Evolutionary conservation across 1,284 basidiomycete species (phyloP).

Genomic region (Cryptococcus sp.): DNA sequence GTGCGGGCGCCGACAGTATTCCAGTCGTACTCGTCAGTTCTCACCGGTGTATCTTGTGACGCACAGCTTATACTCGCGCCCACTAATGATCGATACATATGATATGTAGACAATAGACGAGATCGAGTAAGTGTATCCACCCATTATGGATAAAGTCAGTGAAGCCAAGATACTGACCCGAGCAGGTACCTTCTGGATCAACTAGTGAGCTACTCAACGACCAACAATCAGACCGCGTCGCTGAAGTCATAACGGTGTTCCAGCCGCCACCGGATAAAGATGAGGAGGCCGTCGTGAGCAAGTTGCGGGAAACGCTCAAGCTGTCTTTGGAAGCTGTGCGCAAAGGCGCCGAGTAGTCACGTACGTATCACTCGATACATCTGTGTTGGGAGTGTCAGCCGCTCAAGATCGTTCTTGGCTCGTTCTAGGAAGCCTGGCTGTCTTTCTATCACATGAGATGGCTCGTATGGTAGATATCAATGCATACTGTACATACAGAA

Average conservation of each 20-base stretch:
- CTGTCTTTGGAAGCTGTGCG: conserved; percentile 40
- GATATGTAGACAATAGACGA: conserved; percentile 47
- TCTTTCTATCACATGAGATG: too few species aligned
- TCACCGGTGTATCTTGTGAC: too few species aligned
- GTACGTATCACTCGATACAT: too few species aligned
- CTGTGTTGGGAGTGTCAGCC: too few species aligned
- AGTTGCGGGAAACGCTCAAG: conserved; percentile 39
- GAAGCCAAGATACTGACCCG: conserved; percentile 3
- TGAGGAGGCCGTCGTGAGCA: conserved; percentile 40
- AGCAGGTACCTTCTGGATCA: conserved; percentile 49
- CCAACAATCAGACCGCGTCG: neutral
- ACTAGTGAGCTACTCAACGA: conserved; percentile 26
- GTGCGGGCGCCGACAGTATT: too few species aligned
- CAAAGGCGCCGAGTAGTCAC: conserved; percentile 41
- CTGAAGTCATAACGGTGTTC: neutral
- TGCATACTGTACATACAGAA: too few species aligned
- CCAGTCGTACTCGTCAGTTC: too few species aligned
- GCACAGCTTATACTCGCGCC: too few species aligned
- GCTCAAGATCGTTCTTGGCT: too few species aligned
- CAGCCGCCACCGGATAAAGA: conserved; percentile 46
- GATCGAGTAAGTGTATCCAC: conserved; percentile 28
- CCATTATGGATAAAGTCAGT: neutral
- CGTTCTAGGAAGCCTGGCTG: too few species aligned
- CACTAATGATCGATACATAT: too few species aligned
- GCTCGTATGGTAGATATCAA: too few species aligned